phyloP scores from a whole-genome alignment of 2,329 filamentous ascomycete genomes.

The Nemania diffusa region DNA sequence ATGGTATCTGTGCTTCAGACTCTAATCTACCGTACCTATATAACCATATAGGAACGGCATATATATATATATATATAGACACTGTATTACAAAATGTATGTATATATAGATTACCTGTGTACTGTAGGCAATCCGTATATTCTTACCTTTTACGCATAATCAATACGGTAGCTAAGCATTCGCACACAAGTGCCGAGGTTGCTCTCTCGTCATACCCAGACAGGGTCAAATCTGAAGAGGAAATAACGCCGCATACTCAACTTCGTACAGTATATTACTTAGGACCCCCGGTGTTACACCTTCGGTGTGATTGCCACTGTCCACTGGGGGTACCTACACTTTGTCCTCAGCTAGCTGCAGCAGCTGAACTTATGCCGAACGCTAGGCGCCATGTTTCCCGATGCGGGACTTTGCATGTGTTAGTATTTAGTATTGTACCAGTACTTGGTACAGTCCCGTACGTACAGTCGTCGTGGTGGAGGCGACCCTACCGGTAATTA shows the following conservation, averaged over 20 bases:
- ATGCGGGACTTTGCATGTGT: constrained; percentile 19
- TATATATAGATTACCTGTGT: background rate
- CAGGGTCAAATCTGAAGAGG: constrained; percentile 21
- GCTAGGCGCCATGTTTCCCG: constrained; percentile 26
- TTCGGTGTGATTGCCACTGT: constrained; percentile 12
- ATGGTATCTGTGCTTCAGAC: constrained; percentile 11
- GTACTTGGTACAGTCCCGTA: background rate
- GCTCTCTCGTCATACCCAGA: background rate
- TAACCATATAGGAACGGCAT: too few species aligned
- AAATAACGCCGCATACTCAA: constrained; percentile 23
- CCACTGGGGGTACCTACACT: background rate
- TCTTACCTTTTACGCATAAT: background rate
- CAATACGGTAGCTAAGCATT: background rate
- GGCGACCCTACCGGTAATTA: constrained; percentile 4
- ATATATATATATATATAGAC: background rate
- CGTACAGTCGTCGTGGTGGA: background rate
- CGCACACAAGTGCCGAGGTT: constrained; percentile 7
- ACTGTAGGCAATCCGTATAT: background rate
- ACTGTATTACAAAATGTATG: too few species aligned
- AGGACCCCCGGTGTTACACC: constrained; percentile 23
- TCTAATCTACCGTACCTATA: too few species aligned
- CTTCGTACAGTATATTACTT: background rate
- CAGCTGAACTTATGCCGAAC: constrained; percentile 25
- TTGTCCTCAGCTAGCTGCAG: constrained; percentile 24
- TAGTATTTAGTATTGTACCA: background rate